phyloP scores from a whole-genome alignment of 306 rosid species.

The Lithocarpus polystachyus region DNA sequence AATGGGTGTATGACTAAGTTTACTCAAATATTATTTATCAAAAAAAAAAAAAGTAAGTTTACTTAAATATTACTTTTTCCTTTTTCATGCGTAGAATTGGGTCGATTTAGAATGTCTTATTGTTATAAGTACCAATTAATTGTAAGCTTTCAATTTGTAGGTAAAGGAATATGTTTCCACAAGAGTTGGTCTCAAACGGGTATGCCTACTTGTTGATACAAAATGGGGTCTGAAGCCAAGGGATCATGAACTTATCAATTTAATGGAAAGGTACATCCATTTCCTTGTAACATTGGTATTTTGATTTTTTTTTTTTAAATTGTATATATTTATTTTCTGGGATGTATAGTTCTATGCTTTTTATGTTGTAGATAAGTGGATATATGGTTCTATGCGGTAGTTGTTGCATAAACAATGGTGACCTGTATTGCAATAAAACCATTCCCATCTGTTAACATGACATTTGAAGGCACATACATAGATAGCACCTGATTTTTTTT shows the following conservation, averaged over 20 bases:
- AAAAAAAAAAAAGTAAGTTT: not conserved
- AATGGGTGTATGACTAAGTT: not conserved
- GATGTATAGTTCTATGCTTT: not conserved
- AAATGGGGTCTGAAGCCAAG: slow-evolving; percentile 99
- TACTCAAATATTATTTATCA: not conserved
- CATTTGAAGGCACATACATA: not conserved
- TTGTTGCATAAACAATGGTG: not conserved
- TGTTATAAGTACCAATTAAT: not conserved
- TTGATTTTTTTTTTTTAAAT: not conserved
- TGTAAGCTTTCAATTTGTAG: slow-evolving; percentile 34
- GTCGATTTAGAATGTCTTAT: not conserved
- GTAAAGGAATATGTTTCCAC: slow-evolving; percentile 93
- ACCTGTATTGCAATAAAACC: not conserved
- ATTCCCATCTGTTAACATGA: not conserved
- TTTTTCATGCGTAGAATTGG: not conserved
- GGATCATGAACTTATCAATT: slow-evolving; percentile 74
- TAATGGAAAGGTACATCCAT: slow-evolving; percentile 82
- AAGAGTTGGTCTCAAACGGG: slow-evolving; percentile 76
- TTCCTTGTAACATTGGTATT: not conserved
- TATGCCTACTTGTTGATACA: slow-evolving; percentile 86
- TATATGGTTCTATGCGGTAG: not conserved
- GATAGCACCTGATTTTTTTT: not conserved
- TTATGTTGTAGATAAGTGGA: no score
- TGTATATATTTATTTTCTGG: not conserved
- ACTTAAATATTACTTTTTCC: not conserved